These are phyloP conservation scores for Chlorophyllum brunneum DNA, from an alignment of 768 basidiomycete genomes.

Conservation along the genomic window DNA sequence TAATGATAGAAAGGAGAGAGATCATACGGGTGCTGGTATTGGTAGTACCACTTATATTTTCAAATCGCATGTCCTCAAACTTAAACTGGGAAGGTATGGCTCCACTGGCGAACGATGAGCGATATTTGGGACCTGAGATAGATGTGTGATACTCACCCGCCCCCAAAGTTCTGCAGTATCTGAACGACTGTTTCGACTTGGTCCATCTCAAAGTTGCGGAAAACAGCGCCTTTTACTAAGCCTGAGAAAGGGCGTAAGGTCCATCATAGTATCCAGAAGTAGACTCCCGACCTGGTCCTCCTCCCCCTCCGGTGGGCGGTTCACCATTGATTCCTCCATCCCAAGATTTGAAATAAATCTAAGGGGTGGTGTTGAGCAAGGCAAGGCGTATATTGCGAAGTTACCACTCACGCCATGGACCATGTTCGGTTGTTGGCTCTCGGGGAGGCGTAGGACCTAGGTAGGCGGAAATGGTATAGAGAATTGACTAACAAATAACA, in stretches of 20 bases:
- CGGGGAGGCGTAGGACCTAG: constrained; percentile 44
- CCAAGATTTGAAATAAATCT: constrained; percentile 61
- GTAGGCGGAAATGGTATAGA: not conserved
- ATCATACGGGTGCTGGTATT: constrained; percentile 30
- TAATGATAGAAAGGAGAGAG: not conserved
- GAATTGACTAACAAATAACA: not conserved
- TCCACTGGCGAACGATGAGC: constrained; percentile 26
- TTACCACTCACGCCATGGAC: constrained; percentile 36
- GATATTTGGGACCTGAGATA: not conserved
- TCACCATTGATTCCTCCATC: constrained; percentile 44
- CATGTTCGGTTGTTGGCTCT: constrained; percentile 54
- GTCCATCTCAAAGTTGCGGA: constrained; percentile 41
- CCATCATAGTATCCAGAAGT: not conserved
- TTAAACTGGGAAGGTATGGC: constrained; percentile 45
- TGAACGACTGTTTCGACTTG: constrained; percentile 43
- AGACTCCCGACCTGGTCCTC: constrained; percentile 36
- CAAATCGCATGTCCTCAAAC: constrained; percentile 44
- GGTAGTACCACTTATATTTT: constrained; percentile 44
- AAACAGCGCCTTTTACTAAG: constrained; percentile 39
- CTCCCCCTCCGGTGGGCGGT: constrained; percentile 56
- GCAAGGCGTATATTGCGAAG: not conserved
- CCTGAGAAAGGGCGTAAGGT: constrained; percentile 25
- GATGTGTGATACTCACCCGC: constrained; percentile 10
- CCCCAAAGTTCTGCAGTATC: constrained; percentile 50
- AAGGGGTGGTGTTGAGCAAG: not conserved